A percentile compares a stretch with the other conserved stretches of the same genome.
Conservation (phyloP, 2,329 filamentous ascomycete species). For the Phoma herbarum region DNA sequence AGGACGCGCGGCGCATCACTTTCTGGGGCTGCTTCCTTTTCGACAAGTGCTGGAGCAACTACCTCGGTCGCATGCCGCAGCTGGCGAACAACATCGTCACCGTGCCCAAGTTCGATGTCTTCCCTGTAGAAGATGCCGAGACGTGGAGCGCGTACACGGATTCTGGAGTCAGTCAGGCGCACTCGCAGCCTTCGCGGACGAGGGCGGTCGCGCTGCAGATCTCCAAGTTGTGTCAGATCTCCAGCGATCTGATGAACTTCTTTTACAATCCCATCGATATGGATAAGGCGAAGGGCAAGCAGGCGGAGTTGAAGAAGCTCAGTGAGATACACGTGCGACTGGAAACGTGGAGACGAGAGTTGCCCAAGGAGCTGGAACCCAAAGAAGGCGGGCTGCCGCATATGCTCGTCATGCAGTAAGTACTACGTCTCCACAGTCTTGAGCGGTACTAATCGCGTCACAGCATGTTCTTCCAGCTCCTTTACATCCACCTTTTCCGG, state of each 20-base stretch:
- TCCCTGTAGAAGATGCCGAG: slow-evolving; percentile 85
- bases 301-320: slow-evolving; percentile 87
- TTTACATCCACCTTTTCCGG: slow-evolving; percentile 94
- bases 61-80: slow-evolving; percentile 89
- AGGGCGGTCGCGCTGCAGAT: slow-evolving; percentile 77
- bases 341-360: slow-evolving; percentile 84
- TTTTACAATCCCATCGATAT: slow-evolving; percentile 85
- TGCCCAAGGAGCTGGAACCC: slow-evolving; percentile 87
- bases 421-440: slow-evolving; percentile 31
- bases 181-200: slow-evolving; percentile 82
- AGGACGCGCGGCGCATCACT: slow-evolving; percentile 88
- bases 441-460: slow-evolving; percentile 29
- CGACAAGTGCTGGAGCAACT: slow-evolving; percentile 99
- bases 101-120: slow-evolving; percentile 88
- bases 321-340: slow-evolving; percentile 89
- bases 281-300: slow-evolving; percentile 73
- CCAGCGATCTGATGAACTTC: slow-evolving; percentile 83
- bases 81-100: slow-evolving; percentile 81
- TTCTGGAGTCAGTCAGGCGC: slow-evolving; percentile 74
- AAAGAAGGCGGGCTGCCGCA: slow-evolving; percentile 89
- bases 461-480: slow-evolving; percentile 97
- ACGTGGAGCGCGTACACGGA: slow-evolving; percentile 91
- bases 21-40: slow-evolving; percentile 99
- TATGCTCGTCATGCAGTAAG: slow-evolving; percentile 86
- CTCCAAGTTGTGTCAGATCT: slow-evolving; percentile 88